Base-by-base conservation (phyloP, 352 stramenopile genomes). In the Aphanomyces invadans region DNA sequence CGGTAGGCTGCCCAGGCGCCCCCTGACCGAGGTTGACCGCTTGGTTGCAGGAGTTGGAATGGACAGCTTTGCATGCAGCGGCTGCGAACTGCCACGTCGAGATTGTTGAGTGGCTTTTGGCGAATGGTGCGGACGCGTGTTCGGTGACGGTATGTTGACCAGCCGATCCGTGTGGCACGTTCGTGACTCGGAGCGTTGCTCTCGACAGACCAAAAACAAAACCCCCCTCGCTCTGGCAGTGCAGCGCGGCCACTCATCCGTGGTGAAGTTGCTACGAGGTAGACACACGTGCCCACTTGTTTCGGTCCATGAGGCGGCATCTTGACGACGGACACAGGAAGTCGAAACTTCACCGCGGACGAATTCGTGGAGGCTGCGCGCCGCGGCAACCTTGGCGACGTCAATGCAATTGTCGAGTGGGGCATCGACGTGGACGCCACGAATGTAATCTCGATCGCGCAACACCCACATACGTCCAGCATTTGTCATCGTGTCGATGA, bases 1-100 rank as follows among this genome's bases (percentile, higher is more conserved):
- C 55, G 33, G 55, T 64, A 21, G 11, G 5, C 17, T n/a, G n/a
- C n/a, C n/a, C n/a, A n/a, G n/a, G n/a, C n/a, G n/a, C n/a, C 33
- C 2, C 19, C 7, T 49, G 7, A 31, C 19, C n/a, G 4, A 21
- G 1, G 36, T 42, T 7, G 15, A 42, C 5, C 9, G 19, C 33
- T 12, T 15, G 25, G 15, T 17, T 19, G 7, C 52, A 89, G 62
- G 81, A 89, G 46, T 69, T 81, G 28, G 80, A 82, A 29, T 81
- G 88, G 74, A 92, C 84, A 25, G 75, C 82, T 39, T 70, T 92
- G 71, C 84, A 92, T 59, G 54, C 90, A 17, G 84, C 84, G 9
- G 81, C 81, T 45, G 66, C 76, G n/a, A 65, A 70, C 15, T 81
- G 81, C 7, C 73, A 85, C 29, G 76, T 87, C 31, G 72, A 76